A percentile compares a stretch with the other conserved stretches of the same genome.
Conservation (phyloP, 2,329 filamentous ascomycete genomes). For the Fusarium goolgardi region DNA sequence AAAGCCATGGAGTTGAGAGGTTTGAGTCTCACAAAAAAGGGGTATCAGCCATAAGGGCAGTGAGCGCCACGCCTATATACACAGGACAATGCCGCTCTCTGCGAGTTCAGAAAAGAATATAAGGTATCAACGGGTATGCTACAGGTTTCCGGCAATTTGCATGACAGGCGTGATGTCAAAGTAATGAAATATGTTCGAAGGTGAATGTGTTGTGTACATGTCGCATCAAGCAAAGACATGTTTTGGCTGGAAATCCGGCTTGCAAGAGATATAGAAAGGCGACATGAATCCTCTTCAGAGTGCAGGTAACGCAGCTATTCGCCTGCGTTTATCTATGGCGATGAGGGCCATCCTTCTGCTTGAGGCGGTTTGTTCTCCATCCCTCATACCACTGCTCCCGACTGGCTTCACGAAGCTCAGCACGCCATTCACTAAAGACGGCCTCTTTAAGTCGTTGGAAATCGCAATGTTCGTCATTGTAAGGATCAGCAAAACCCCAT, state of each 20-base stretch:
- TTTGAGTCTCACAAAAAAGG: constrained; percentile 26
- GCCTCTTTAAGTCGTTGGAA: constrained; percentile 90
- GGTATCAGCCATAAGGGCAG: constrained; percentile 40
- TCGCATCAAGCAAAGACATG: constrained; percentile 31
- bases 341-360: constrained; percentile 61
- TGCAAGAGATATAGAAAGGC: constrained; percentile 1
- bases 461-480: constrained; percentile 92
- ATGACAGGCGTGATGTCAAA: constrained; percentile 39
- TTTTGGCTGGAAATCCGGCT: constrained; percentile 10
- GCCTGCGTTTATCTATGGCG: constrained; percentile 49
- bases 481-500: constrained; percentile 96
- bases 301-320: constrained; percentile 8
- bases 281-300: constrained; percentile 10
- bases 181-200: constrained; percentile 38
- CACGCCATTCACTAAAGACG: constrained; percentile 93
- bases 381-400: constrained; percentile 95
- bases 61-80: constrained; percentile 22
- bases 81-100: constrained; percentile 26
- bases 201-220: constrained; percentile 33
- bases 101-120: constrained; percentile 35
- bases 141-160: constrained; percentile 48
- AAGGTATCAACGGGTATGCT: constrained; percentile 53
- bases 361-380: constrained; percentile 82
- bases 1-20: constrained; percentile 24
- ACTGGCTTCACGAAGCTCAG: constrained; percentile 89